phyloP scores from a whole-genome alignment of 1,139 yeast genomes.

The Spathaspora sp. region DNA sequence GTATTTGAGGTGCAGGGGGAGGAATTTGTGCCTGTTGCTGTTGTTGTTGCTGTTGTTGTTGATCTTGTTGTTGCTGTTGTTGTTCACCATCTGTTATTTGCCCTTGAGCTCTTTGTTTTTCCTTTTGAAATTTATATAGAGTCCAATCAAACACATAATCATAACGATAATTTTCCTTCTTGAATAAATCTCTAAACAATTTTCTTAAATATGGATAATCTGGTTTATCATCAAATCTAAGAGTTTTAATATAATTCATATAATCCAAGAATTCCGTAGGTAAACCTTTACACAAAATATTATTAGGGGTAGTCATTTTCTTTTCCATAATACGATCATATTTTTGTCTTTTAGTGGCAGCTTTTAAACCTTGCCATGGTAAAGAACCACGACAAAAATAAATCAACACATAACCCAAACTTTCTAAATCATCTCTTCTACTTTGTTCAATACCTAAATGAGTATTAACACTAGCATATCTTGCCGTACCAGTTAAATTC shows the following conservation, averaged over 20 bases:
- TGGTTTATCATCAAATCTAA: constrained; percentile 95
- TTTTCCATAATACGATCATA: constrained; percentile 96
- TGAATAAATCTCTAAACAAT: constrained; percentile 84
- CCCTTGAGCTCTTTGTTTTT: constrained; percentile 57
- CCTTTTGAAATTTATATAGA: constrained; percentile 72
- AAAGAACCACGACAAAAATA: constrained; percentile 93
- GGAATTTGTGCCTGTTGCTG: constrained; percentile 19
- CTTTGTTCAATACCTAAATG: constrained; percentile 97
- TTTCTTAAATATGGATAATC: constrained; percentile 89
- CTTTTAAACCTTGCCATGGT: constrained; percentile 99
- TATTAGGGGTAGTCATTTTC: constrained; percentile 91
- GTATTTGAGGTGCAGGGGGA: constrained; percentile 13
- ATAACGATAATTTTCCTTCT: constrained; percentile 85
- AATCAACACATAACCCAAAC: constrained; percentile 91
- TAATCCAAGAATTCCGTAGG: constrained; percentile 90
- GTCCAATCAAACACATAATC: constrained; percentile 99
- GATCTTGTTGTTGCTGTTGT: constrained; percentile 20
- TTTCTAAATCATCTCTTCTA: constrained; percentile 94
- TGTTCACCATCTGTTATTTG: constrained; percentile 29
- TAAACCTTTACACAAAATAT: constrained; percentile 84
- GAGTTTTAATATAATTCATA: constrained; percentile 83
- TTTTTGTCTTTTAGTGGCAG: constrained; percentile 95
- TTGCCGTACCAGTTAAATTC: constrained; percentile 95
- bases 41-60: constrained; percentile 13
- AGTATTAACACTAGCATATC: constrained; percentile 93